Evolutionary conservation across 2,329 filamentous ascomycete species (phyloP).

Genomic region (Fusarium verrucosum): DNA sequence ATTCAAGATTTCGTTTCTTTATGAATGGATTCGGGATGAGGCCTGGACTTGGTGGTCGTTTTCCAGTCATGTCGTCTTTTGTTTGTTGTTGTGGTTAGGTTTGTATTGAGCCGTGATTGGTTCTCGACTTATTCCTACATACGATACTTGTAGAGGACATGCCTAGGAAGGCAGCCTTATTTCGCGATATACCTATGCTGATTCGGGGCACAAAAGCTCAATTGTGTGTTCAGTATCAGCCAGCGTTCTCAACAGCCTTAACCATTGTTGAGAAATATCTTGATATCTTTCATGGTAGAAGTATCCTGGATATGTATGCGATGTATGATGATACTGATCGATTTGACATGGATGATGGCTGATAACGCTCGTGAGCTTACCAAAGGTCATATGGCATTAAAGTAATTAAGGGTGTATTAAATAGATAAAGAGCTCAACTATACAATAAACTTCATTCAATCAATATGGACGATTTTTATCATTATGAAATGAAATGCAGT

Average conservation of each 20-base stretch:
- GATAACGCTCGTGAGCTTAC: neutral
- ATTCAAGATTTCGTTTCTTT: constrained; percentile 58
- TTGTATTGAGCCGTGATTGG: constrained; percentile 1
- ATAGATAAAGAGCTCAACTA: too few relatives aligned
- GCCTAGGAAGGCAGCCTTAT: neutral
- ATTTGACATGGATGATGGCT: too few relatives aligned
- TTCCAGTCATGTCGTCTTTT: constrained; percentile 31
- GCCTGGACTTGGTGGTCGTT: constrained; percentile 46
- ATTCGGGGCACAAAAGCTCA: neutral
- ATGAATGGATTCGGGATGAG: constrained; percentile 58
- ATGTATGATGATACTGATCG: too few relatives aligned
- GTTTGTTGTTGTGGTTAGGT: constrained; percentile 11
- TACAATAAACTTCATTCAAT: neutral
- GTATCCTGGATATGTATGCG: too few relatives aligned
- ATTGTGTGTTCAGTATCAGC: neutral
- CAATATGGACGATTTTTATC: neutral
- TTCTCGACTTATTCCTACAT: neutral
- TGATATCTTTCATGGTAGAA: neutral
- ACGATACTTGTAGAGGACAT: too few relatives aligned
- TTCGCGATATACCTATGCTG: neutral
- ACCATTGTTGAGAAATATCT: neutral
- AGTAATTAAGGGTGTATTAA: too few relatives aligned
- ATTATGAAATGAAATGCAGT: too few relatives aligned
- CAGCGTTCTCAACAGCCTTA: neutral
- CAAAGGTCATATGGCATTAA: neutral